Conservation (phyloP, 306 rosid species). For the Castanopsis chinensis region DNA sequence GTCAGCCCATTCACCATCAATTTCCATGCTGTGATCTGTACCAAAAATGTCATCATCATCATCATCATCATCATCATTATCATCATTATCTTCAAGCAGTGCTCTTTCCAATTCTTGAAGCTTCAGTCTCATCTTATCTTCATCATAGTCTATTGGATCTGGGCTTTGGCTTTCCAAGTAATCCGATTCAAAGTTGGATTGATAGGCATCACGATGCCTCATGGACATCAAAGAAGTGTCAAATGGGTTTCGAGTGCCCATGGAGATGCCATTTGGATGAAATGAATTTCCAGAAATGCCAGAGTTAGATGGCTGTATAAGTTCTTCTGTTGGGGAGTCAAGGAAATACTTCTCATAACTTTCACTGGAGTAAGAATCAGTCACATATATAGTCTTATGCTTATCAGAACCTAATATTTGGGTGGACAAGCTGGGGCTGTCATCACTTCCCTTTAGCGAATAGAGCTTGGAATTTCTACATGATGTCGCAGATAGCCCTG, state of each 20-base stretch:
- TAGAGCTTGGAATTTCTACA: slow-evolving; percentile 65
- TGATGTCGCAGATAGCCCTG: slow-evolving; percentile 49
- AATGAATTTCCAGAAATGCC: slow-evolving; percentile 52
- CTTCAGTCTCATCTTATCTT: slow-evolving; percentile 63
- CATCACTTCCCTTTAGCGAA: slow-evolving; percentile 59
- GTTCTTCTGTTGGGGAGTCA: slow-evolving; percentile 68
- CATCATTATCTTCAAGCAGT: slow-evolving; percentile 67
- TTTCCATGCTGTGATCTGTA: slow-evolving; percentile 65
- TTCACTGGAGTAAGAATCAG: slow-evolving; percentile 64
- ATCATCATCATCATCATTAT: slow-evolving; percentile 44
- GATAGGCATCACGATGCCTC: slow-evolving; percentile 38
- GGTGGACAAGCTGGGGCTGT: slow-evolving; percentile 44
- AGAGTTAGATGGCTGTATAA: slow-evolving; percentile 48
- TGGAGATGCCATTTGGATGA: slow-evolving; percentile 41
- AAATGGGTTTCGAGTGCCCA: slow-evolving; percentile 37
- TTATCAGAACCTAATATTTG: slow-evolving; percentile 48
- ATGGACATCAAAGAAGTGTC: slow-evolving; percentile 29
- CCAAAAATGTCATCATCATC: slow-evolving; percentile 46
- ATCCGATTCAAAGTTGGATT: slow-evolving; percentile 44
- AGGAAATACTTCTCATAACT: slow-evolving; percentile 77
- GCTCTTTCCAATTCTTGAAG: slow-evolving; percentile 87
- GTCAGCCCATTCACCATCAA: slow-evolving; percentile 74
- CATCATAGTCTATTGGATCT: slow-evolving; percentile 43
- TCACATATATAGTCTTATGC: slow-evolving; percentile 38
- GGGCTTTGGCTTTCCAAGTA: slow-evolving; percentile 57